Evolutionary conservation across 1,284 basidiomycete genomes (phyloP).

Genomic region (Melampsora larici-populina): DNA sequence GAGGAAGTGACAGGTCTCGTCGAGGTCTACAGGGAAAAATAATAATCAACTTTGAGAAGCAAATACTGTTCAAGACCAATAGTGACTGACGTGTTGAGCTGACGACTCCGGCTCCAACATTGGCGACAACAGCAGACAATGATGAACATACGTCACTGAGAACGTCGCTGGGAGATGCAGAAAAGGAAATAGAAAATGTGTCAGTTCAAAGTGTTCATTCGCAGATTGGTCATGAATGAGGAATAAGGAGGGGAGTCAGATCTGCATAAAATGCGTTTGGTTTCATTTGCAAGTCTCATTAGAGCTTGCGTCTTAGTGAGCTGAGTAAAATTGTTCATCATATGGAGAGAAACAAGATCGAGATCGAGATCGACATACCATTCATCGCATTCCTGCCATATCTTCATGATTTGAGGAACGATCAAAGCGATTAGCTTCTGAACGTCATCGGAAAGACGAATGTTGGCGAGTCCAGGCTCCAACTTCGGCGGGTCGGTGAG

Average conservation of each 20-base stretch:
- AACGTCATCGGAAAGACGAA: slow-evolving; percentile 70
- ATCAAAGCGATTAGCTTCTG: slow-evolving; percentile 76
- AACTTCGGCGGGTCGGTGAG: slow-evolving; percentile 78
- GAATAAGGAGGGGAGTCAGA: not conserved
- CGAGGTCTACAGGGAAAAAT: slow-evolving; percentile 62
- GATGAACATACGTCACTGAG: slow-evolving; percentile 39
- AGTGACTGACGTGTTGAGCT: slow-evolving; percentile 22
- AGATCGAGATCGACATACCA: slow-evolving; percentile 67
- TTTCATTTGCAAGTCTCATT: slow-evolving; percentile 45
- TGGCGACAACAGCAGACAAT: slow-evolving; percentile 30
- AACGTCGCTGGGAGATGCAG: slow-evolving; percentile 21
- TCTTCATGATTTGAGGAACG: slow-evolving; percentile 73
- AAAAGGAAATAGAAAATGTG: not conserved
- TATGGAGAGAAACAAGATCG: not conserved
- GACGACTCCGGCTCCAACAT: slow-evolving; percentile 43
- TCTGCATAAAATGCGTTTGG: slow-evolving; percentile 13
- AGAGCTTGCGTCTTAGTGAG: slow-evolving; percentile 72
- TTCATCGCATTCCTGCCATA: slow-evolving; percentile 94
- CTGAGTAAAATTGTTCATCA: slow-evolving; percentile 60
- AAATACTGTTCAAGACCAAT: not conserved
- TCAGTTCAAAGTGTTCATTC: not conserved
- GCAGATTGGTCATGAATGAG: not conserved
- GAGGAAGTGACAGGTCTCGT: slow-evolving; percentile 73
- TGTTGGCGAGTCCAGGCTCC: slow-evolving; percentile 68
- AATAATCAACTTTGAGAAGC: slow-evolving; percentile 43